Percentiles rank a stretch among this genome's conserved stretches.
phyloP scores from a whole-genome alignment of 1,284 basidiomycete genomes.

The Tilletia caries region DNA sequence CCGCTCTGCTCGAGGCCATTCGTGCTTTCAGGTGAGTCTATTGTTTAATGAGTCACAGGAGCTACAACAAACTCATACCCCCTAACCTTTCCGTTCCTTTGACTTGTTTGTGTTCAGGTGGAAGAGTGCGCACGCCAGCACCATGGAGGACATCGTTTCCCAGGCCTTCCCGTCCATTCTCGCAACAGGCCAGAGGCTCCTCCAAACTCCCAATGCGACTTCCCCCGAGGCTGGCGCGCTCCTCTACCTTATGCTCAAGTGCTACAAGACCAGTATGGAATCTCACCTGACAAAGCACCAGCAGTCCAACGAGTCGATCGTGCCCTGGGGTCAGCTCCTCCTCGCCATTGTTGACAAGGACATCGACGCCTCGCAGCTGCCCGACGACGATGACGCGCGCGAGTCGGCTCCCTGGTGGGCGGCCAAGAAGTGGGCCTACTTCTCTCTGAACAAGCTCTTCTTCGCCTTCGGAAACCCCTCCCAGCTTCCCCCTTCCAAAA shows the following conservation, averaged over 20 bases:
- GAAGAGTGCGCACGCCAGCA: constrained; percentile 28
- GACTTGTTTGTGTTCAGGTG: no score
- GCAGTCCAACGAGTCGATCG: constrained; percentile 47
- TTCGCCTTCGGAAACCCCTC: constrained; percentile 49
- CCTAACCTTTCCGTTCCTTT: no score
- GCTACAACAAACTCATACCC: no score
- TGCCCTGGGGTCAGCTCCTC: constrained; percentile 49
- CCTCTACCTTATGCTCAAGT: constrained; percentile 47
- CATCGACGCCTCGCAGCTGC: constrained; percentile 32
- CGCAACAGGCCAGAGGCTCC: constrained; percentile 32
- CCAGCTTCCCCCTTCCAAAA: constrained; percentile 45
- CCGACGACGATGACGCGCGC: constrained; percentile 37
- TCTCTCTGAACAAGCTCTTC: constrained; percentile 52
- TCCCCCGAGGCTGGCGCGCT: constrained; percentile 44
- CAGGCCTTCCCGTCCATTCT: constrained; percentile 45
- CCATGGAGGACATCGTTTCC: constrained; percentile 43
- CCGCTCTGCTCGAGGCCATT: constrained; percentile 48
- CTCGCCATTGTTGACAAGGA: constrained; percentile 46
- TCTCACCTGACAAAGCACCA: constrained; percentile 43
- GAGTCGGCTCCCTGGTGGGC: constrained; percentile 47
- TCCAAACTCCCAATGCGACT: constrained; percentile 36
- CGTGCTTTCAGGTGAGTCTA: constrained; percentile 32
- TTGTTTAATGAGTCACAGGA: not conserved
- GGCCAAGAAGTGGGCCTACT: constrained; percentile 54
- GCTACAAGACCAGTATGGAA: constrained; percentile 50